These are phyloP conservation scores for Pseudoscleropodium purum DNA, from an alignment of 225 moss, liverwort and hornwort species.

Conservation along the genomic window DNA sequence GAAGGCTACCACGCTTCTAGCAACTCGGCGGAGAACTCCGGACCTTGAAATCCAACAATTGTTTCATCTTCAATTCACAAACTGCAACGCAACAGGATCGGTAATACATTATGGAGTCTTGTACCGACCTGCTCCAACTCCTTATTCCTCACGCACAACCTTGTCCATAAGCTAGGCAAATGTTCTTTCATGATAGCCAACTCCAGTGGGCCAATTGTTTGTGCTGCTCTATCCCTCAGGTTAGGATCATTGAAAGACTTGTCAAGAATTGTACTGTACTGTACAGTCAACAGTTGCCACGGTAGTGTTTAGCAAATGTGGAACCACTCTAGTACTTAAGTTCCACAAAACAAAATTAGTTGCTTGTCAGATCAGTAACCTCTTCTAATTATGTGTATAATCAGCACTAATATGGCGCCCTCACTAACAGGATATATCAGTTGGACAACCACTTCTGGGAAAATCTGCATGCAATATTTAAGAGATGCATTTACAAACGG, in stretches of 20 bases:
- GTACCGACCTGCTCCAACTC: not conserved
- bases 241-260: too few relatives aligned
- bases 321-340: not conserved
- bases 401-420: not conserved
- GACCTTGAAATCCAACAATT: too few relatives aligned
- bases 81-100: not conserved
- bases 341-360: not conserved
- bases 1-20: too few relatives aligned
- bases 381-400: not conserved
- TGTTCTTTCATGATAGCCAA: too few relatives aligned
- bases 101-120: too few relatives aligned
- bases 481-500: not conserved
- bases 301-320: not conserved
- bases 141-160: too few relatives aligned
- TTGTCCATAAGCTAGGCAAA: too few relatives aligned
- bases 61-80: not conserved
- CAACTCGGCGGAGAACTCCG: too few relatives aligned
- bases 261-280: too few relatives aligned
- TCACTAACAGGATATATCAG: not conserved
- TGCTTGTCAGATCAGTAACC: not conserved
- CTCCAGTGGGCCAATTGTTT: too few relatives aligned
- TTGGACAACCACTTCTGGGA: too few relatives aligned
- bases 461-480: not conserved
- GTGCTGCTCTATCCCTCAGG: too few relatives aligned
- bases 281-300: not conserved